A percentile compares a stretch with the other conserved stretches of the same genome.
Conservation (phyloP, 2,329 filamentous ascomycete species). For the Salinomyces thailandicus region DNA sequence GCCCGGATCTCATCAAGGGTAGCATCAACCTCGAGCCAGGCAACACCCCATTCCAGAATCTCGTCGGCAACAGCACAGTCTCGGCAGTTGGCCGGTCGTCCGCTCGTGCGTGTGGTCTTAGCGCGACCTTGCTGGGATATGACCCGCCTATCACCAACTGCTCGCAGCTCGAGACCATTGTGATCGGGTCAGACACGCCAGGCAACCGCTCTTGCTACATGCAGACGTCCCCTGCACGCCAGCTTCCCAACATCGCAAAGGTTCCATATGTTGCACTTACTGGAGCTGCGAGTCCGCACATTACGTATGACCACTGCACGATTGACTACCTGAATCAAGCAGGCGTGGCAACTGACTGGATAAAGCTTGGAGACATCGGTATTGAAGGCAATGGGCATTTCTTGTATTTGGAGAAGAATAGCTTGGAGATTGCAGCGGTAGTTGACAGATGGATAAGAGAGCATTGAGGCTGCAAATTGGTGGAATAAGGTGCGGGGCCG, state of each 20-base stretch:
- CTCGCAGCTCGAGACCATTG: slow-evolving; percentile 15
- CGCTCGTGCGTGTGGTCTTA: slow-evolving; percentile 25
- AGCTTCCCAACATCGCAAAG: slow-evolving; percentile 39
- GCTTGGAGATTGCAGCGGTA: slow-evolving; percentile 26
- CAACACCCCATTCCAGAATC: slow-evolving; percentile 40
- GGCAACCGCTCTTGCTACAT: slow-evolving; percentile 26
- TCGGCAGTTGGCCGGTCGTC: slow-evolving; percentile 6
- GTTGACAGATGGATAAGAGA: slow-evolving; percentile 22
- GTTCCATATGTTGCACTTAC: slow-evolving; percentile 44
- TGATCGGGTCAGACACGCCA: slow-evolving; percentile 15
- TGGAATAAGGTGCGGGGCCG: too few species aligned
- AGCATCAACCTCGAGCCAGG: slow-evolving; percentile 45
- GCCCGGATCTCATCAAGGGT: slow-evolving; percentile 38
- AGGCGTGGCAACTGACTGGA: slow-evolving; percentile 36
- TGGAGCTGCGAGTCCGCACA: slow-evolving; percentile 44
- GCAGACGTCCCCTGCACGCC: slow-evolving; percentile 30
- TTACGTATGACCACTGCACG: slow-evolving; percentile 46
- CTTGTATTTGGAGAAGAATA: slow-evolving; percentile 46
- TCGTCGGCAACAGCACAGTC: slow-evolving; percentile 12
- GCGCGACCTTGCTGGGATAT: slow-evolving; percentile 25
- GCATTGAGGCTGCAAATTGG: too few species aligned
- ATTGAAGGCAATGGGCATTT: slow-evolving; percentile 48
- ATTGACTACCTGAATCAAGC: slow-evolving; percentile 44
- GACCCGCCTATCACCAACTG: slow-evolving; percentile 22
- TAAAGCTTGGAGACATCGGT: slow-evolving; percentile 34